Evolutionary conservation across 2,329 filamentous ascomycete species (phyloP).

Genomic region (Aspergillus bombycis): DNA sequence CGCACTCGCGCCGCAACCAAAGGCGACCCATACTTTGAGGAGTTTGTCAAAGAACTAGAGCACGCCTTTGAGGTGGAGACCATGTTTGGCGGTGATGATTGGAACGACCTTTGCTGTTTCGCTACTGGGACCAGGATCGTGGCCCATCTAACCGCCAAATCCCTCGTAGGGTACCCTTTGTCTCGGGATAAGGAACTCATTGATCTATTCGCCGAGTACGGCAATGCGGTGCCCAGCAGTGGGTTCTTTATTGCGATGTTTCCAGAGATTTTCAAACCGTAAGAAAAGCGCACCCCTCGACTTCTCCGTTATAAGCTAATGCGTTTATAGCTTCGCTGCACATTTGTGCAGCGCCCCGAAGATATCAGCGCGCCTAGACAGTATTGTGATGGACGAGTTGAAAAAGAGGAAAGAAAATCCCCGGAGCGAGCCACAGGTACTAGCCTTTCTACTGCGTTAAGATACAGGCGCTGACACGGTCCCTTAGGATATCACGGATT

Average conservation of each 20-base stretch:
- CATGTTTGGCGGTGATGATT: background rate
- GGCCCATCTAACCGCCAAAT: background rate
- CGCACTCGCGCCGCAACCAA: background rate
- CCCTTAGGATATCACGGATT: background rate
- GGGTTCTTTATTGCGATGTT: background rate
- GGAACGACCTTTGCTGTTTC: background rate
- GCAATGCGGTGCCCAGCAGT: background rate
- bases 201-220: background rate
- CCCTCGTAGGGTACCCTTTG: background rate
- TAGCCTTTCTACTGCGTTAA: no score
- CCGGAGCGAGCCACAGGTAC: background rate
- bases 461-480: background rate
- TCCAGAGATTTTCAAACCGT: background rate
- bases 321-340: background rate
- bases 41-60: background rate
- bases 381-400: background rate
- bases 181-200: background rate
- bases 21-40: background rate
- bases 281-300: background rate
- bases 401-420: background rate
- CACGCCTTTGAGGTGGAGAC: background rate
- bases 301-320: background rate
- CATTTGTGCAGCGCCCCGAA: background rate
- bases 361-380: background rate
- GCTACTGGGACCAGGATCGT: background rate